Conservation (phyloP, 2,329 filamentous ascomycete species). For the Fusarium coicis region DNA sequence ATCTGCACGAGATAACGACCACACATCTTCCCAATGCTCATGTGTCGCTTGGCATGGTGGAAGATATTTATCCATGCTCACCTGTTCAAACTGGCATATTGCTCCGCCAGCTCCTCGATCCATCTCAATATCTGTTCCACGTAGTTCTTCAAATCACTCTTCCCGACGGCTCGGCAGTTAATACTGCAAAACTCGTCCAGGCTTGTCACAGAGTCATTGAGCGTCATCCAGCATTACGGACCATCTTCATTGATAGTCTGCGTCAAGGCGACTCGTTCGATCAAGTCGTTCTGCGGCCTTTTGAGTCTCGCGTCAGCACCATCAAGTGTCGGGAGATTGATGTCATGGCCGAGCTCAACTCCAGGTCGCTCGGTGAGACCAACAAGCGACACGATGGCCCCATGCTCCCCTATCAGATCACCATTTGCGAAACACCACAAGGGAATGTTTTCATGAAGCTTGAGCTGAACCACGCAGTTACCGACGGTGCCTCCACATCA, state of each 20-base stretch:
- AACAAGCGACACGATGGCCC: slow-evolving; percentile 22
- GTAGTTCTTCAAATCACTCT: slow-evolving; percentile 22
- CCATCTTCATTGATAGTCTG: slow-evolving; percentile 47
- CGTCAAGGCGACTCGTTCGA: slow-evolving; percentile 38
- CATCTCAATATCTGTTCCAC: slow-evolving; percentile 33
- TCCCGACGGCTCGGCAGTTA: neutral
- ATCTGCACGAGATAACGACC: slow-evolving; percentile 39
- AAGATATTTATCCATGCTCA: slow-evolving; percentile 53
- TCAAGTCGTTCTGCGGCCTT: slow-evolving; percentile 43
- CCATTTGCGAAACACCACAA: slow-evolving; percentile 36
- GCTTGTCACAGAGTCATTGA: slow-evolving; percentile 38
- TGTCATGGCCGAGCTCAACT: slow-evolving; percentile 38
- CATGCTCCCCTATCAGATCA: slow-evolving; percentile 38
- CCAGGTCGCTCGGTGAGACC: slow-evolving; percentile 20
- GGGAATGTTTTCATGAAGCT: slow-evolving; percentile 37
- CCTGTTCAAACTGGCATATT: slow-evolving; percentile 52
- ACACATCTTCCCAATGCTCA: slow-evolving; percentile 33
- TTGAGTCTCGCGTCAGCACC: neutral
- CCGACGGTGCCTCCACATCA: slow-evolving; percentile 48
- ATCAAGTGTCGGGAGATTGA: slow-evolving; percentile 39
- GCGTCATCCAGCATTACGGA: slow-evolving; percentile 47
- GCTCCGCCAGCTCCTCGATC: slow-evolving; percentile 46
- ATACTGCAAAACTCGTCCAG: slow-evolving; percentile 5
- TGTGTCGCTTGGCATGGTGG: slow-evolving; percentile 33
- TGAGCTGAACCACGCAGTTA: slow-evolving; percentile 51